Evolutionary conservation across 345 rosid genomes (phyloP).

Genomic region (Brassica nigra): DNA sequence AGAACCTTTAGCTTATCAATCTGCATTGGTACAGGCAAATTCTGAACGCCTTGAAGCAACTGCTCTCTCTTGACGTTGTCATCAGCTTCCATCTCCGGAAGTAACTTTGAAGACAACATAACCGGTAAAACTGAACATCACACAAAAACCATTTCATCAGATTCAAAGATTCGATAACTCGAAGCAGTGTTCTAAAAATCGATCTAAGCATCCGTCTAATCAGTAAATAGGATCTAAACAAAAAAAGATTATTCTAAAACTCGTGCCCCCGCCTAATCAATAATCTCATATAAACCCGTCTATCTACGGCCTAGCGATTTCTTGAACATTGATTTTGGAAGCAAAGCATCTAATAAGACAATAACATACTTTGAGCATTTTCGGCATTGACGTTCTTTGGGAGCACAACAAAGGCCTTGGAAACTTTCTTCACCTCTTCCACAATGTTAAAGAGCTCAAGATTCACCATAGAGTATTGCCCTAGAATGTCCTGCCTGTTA

Average conservation of each 20-base stretch:
- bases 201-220: neutral
- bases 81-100: constrained; percentile 92
- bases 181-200: neutral
- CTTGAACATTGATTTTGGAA: neutral
- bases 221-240: neutral
- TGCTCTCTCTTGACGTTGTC: constrained; percentile 88
- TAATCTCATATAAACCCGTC: neutral
- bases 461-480: constrained; percentile 90
- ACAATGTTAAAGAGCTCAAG: constrained; percentile 92
- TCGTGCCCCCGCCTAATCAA: neutral
- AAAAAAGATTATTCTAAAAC: no score
- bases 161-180: neutral
- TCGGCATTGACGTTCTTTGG: constrained; percentile 88
- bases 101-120: constrained; percentile 89
- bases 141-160: constrained; percentile 6
- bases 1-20: constrained; percentile 77
- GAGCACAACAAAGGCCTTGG: constrained; percentile 83
- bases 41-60: constrained; percentile 85
- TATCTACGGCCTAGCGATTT: neutral
- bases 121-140: constrained; percentile 79
- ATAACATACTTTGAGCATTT: constrained; percentile 67
- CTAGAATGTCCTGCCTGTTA: constrained; percentile 84
- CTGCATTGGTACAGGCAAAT: constrained; percentile 64
- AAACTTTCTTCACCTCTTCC: constrained; percentile 76
- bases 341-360: neutral